Evolutionary conservation across 2,329 filamentous ascomycete species (phyloP).

Genomic region (Xylariales sp.): DNA sequence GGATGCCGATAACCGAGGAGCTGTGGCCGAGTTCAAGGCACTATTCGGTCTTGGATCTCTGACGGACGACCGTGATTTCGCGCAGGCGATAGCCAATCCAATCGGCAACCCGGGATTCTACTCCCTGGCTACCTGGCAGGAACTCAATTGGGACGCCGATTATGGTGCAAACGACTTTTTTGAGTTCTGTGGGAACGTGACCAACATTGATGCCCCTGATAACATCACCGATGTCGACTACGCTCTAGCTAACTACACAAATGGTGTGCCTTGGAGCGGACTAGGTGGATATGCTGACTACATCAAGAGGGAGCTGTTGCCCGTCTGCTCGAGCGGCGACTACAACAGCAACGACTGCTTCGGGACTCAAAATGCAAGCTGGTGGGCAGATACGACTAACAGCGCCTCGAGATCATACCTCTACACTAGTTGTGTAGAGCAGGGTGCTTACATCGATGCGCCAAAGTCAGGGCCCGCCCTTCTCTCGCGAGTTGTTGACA

Average conservation of each 20-base stretch:
- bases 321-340: constrained; percentile 35
- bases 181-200: constrained; percentile 47
- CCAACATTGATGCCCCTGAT: constrained; percentile 37
- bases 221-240: constrained; percentile 40
- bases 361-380: constrained; percentile 33
- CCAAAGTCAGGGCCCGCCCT: constrained; percentile 37
- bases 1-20: constrained; percentile 33
- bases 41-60: constrained; percentile 42
- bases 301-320: constrained; percentile 39
- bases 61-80: constrained; percentile 41
- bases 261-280: constrained; percentile 44
- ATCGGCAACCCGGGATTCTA: constrained; percentile 44
- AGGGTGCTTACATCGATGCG: constrained; percentile 45
- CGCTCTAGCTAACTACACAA: constrained; percentile 41
- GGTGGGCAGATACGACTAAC: constrained; percentile 39
- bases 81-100: constrained; percentile 42
- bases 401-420: constrained; percentile 38
- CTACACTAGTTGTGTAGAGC: constrained; percentile 45
- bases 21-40: constrained; percentile 39
- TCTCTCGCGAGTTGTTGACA: constrained; percentile 41
- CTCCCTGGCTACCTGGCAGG: constrained; percentile 48
- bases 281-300: constrained; percentile 49
- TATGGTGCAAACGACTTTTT: constrained; percentile 43
- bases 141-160: constrained; percentile 41
- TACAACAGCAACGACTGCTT: constrained; percentile 41